Evolutionary conservation across 257 asterid genomes (phyloP), one percentile per base, ranked within the genome.

Genomic region (Fraxinus cuspidata): DNA sequence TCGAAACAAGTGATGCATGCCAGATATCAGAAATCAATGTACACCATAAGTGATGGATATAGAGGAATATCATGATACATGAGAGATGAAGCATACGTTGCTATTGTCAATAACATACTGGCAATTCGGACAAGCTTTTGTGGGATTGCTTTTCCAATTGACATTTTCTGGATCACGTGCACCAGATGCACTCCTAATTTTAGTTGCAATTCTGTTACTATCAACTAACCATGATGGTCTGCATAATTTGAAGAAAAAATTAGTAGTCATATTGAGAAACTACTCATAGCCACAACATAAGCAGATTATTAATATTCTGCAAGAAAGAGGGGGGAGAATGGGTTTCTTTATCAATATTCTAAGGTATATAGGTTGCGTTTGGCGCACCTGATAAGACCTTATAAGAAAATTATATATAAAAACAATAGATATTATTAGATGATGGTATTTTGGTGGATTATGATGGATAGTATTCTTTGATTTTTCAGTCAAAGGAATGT

Each of bases 191-290:
- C 89, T 93, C 85, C 87, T 89, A 69, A 95, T 95, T 84, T 95
- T 95, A 8, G 97, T 81, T 77, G 99, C 99, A 32, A 95, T 81
- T 86, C 99, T 84, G 35, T 78, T 93, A 18, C 89, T 80, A 82
- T 95, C 99, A 67, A 95, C 92, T 85, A 95, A 77, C 99, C 99
- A 95, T 47, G 97, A 85, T 1, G 92, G 86, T 79, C 96, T 93
- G 93, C 93, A 81, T 47, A 15, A 47, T 16, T 47, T 47, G n/a
- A 7, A 47, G n/a, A 47, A 44, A 40, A 47, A 47, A 15, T 47
- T 47, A 47, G 56, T 47, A 47, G n/a, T 6, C 7, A 47, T 47
- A 47, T 15, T 47, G 7, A 47, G 56, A 47, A 47, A 47, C 56
- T 47, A 47, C 56, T 15, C n/a, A 42, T 0, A 47, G 56, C 56